Base-by-base conservation (phyloP, 352 stramenopile species). In the Phytopythium cucurbitacearum region DNA sequence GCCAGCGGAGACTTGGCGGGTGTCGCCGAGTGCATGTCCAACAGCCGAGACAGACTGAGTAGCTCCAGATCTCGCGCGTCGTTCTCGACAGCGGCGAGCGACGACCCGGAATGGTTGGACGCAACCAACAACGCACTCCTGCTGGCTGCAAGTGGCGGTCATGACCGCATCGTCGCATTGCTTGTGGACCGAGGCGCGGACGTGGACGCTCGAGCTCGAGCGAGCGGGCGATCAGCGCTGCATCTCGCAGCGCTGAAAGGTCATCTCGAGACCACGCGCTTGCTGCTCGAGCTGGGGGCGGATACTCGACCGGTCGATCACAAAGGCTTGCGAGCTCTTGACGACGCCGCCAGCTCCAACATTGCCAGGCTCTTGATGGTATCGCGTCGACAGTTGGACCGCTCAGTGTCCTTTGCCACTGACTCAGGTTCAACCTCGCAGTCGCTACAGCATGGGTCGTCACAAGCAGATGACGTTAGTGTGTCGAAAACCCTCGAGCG, bases 81-180 rank as follows among this genome's bases (percentile, higher is more conserved):
- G 10, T 3, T 28, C 0, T 53, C 47, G 15, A 37, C 47, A n/a
- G 6, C 47, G 1, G 36, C 43, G 36, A 34, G 47, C 47, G 13
- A 8, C 36, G 3, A 53, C 21, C 5, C 13, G 35, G 8, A 28
- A 28, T 53, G 47, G 47, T 8, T 44, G 9, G 47, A 53, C 37
- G 47, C 47, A 38, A 15, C 43, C 35, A 36, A 53, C 21, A 44
- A 53, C 16, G 15, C 48, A 21, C 48, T 53, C 10, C 37, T 53
- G n/a, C 13, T 45, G 8, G 48, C 48, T 4, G 37, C 48, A 5
- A 45, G 39, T 5, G 9, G 48, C 39, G 48, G 48, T 3, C 48
- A 53, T 13, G 10, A 15, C 8, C 16, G 36, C 1, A 36, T 15
- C 4, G 37, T 53, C 7, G n/a, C 3, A 3, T 15, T 39, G 35